A percentile compares a stretch with the other conserved stretches of the same genome.
These are phyloP conservation scores for Orychophragmus violaceus DNA, from an alignment of 345 rosid genomes.

Conservation along the genomic window DNA sequence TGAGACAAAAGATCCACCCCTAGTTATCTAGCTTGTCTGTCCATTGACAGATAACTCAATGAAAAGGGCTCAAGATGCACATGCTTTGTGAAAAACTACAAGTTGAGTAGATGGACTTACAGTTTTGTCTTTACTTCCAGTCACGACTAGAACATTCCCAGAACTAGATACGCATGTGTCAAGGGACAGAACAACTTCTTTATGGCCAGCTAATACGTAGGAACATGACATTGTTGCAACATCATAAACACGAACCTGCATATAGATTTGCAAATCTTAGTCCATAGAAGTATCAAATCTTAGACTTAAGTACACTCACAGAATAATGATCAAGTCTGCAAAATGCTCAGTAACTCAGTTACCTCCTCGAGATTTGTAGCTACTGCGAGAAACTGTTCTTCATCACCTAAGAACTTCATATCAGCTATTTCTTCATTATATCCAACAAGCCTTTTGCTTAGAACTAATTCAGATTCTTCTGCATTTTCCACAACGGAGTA, in stretches of 20 bases:
- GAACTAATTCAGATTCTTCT: slow-evolving; percentile 42
- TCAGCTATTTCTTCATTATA: slow-evolving; percentile 91
- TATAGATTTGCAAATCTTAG: slow-evolving; percentile 9
- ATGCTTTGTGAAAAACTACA: neutral
- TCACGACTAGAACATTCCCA: slow-evolving; percentile 57
- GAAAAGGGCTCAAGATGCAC: neutral
- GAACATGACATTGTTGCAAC: slow-evolving; percentile 88
- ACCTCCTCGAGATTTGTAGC: slow-evolving; percentile 96
- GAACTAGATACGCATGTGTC: slow-evolving; percentile 66
- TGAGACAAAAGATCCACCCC: neutral
- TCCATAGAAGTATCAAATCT: neutral
- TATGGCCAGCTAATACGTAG: slow-evolving; percentile 79
- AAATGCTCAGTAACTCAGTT: slow-evolving; percentile 24
- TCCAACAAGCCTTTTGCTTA: slow-evolving; percentile 79
- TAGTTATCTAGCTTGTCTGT: slow-evolving; percentile 5
- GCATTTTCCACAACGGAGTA: slow-evolving; percentile 40
- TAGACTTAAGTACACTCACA: slow-evolving; percentile 2
- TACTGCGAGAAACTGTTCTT: slow-evolving; percentile 81
- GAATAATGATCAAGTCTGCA: slow-evolving; percentile 1
- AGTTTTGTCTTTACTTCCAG: slow-evolving; percentile 88
- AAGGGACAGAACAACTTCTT: slow-evolving; percentile 69
- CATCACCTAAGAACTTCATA: slow-evolving; percentile 84
- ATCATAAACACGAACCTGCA: slow-evolving; percentile 91
- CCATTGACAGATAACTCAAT: neutral
- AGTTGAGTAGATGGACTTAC: too few relatives aligned